Evolutionary conservation across 805 yeast species (phyloP).

Genomic region (Saturnispora sanitii): DNA sequence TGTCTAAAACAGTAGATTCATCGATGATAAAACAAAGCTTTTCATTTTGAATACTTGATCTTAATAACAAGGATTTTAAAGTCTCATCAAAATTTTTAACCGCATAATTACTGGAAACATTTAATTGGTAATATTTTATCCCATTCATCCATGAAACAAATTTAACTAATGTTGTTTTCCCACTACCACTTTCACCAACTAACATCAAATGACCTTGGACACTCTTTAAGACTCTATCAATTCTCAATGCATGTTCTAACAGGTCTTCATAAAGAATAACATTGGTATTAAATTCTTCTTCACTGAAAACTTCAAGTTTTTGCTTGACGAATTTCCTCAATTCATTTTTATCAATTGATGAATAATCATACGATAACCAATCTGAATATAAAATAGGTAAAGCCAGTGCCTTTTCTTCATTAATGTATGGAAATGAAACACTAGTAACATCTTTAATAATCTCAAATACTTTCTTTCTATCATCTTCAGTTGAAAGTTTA

Average conservation of each 20-base stretch:
- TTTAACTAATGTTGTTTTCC: constrained; percentile 63
- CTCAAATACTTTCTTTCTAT: constrained; percentile 39
- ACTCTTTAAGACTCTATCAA: constrained; percentile 74
- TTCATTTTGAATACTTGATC: constrained; percentile 47
- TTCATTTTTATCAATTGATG: constrained; percentile 39
- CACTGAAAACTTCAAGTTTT: constrained; percentile 60
- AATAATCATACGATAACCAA: constrained; percentile 63
- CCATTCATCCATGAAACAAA: constrained; percentile 95
- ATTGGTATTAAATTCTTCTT: constrained; percentile 59
- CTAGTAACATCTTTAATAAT: constrained; percentile 28
- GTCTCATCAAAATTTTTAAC: constrained; percentile 59
- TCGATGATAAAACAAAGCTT: constrained; percentile 65
- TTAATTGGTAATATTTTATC: constrained; percentile 46
- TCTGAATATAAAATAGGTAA: constrained; percentile 58
- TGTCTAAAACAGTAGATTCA: constrained; percentile 66
- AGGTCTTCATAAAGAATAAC: constrained; percentile 60
- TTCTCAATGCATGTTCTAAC: constrained; percentile 63
- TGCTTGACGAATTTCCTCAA: constrained; percentile 49
- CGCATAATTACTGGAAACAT: constrained; percentile 43
- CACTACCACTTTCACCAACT: constrained; percentile 76
- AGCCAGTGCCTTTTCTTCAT: constrained; percentile 27
- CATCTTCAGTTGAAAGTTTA: constrained; percentile 41
- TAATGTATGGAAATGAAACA: constrained; percentile 38
- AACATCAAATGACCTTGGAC: constrained; percentile 85
- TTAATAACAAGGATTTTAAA: constrained; percentile 42